phyloP scores from a whole-genome alignment of 2,329 filamentous ascomycete genomes.

The Metarhizium guizhouense region DNA sequence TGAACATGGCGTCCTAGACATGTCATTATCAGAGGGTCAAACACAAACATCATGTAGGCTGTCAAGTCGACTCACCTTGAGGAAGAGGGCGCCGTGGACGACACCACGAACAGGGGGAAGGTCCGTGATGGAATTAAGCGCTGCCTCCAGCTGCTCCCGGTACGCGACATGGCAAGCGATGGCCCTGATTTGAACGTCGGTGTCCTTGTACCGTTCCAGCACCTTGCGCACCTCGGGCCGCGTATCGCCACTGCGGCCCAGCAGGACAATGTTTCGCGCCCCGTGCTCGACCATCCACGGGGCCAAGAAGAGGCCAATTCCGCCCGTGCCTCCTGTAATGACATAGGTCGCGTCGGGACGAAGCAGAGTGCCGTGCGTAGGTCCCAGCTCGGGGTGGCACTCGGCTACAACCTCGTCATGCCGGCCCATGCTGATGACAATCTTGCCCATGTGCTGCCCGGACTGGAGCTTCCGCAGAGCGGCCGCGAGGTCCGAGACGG shows the following conservation, averaged over 20 bases:
- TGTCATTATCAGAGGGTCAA: no score
- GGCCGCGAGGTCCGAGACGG: constrained; percentile 21
- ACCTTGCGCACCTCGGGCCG: constrained; percentile 5
- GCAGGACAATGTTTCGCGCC: constrained; percentile 1
- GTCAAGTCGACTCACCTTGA: constrained; percentile 12
- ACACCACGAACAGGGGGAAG: constrained; percentile 17
- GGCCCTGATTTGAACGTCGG: constrained; percentile 20
- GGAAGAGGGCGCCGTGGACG: constrained; percentile 27
- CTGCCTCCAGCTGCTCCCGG: constrained; percentile 2
- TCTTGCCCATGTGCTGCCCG: constrained; percentile 31
- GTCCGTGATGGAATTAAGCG: constrained; percentile 2
- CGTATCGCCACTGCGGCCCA: constrained; percentile 3
- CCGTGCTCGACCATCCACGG: constrained; percentile 5
- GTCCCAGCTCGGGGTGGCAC: neutral
- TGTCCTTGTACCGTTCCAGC: constrained; percentile 1
- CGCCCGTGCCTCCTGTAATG: constrained; percentile 5
- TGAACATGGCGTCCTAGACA: constrained; percentile 20
- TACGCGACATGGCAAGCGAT: constrained; percentile 34
- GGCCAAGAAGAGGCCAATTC: constrained; percentile 4
- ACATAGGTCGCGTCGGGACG: constrained; percentile 5
- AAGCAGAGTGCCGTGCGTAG: neutral
- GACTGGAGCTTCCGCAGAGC: constrained; percentile 31
- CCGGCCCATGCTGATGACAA: constrained; percentile 21
- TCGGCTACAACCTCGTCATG: constrained; percentile 7
- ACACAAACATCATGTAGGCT: no score